A percentile compares a stretch with the other conserved stretches of the same genome.
Evolutionary conservation across 2,329 filamentous ascomycete species (phyloP).

Genomic region (Xylariaceae sp.): DNA sequence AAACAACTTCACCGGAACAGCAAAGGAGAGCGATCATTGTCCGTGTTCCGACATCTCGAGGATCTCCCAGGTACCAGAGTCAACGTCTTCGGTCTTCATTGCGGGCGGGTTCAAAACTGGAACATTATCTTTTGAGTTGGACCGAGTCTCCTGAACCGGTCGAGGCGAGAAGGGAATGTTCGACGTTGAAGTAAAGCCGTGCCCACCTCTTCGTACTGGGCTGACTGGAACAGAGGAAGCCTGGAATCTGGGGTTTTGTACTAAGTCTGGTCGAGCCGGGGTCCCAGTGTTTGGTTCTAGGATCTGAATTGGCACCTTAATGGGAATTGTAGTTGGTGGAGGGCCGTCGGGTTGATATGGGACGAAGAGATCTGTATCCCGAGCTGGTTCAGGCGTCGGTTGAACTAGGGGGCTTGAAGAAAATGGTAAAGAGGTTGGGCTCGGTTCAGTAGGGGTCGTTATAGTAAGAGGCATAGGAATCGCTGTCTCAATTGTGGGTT

Average conservation of each 20-base stretch:
- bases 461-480: slow-evolving; percentile 27
- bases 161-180: slow-evolving; percentile 36
- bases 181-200: slow-evolving; percentile 36
- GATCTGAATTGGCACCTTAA: slow-evolving; percentile 35
- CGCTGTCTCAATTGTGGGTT: slow-evolving; percentile 7
- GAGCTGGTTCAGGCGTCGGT: slow-evolving; percentile 18
- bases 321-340: slow-evolving; percentile 44
- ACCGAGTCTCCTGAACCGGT: slow-evolving; percentile 15
- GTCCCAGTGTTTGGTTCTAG: slow-evolving; percentile 35
- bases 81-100: slow-evolving; percentile 11
- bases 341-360: slow-evolving; percentile 63
- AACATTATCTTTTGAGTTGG: slow-evolving; percentile 20
- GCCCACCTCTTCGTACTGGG: slow-evolving; percentile 30
- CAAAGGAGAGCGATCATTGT: slow-evolving; percentile 7
- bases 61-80: slow-evolving; percentile 22
- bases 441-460: slow-evolving; percentile 27
- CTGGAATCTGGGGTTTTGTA: slow-evolving; percentile 3
- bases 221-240: slow-evolving; percentile 30
- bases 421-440: slow-evolving; percentile 25
- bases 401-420: slow-evolving; percentile 41
- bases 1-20: background rate
- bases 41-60: slow-evolving; percentile 24
- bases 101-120: slow-evolving; percentile 18
- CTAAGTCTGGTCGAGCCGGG: slow-evolving; percentile 17
- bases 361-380: slow-evolving; percentile 53